Evolutionary conservation across 345 rosid genomes (phyloP).

Genomic region (Eutrema yunnanense): DNA sequence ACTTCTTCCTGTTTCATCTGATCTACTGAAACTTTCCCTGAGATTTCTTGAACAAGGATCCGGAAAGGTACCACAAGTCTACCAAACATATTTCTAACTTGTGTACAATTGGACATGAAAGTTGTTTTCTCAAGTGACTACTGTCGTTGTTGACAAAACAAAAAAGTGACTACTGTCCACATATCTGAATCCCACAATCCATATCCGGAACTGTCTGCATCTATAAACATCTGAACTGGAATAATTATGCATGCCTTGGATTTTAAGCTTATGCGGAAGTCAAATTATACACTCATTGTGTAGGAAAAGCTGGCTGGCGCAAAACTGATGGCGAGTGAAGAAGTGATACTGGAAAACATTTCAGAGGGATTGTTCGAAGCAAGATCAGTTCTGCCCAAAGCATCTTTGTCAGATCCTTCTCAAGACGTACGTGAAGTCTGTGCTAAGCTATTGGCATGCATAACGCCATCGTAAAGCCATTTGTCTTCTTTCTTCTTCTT

Average conservation of each 20-base stretch:
- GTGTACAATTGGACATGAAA: neutral
- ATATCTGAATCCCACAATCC: no score
- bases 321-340: conserved; percentile 87
- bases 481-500: neutral
- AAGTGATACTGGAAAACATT: conserved; percentile 51
- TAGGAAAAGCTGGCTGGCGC: conserved; percentile 84
- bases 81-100: neutral
- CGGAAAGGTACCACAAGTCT: conserved; percentile 52
- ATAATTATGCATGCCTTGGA: no score
- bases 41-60: conserved; percentile 52
- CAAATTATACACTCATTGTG: neutral
- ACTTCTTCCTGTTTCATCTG: conserved; percentile 57
- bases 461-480: conserved; percentile 32
- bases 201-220: no score
- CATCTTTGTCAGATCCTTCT: conserved; percentile 55
- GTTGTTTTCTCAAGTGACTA: no score
- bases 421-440: conserved; percentile 49
- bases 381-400: conserved; percentile 45
- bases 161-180: no score
- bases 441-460: conserved; percentile 51
- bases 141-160: no score
- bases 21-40: conserved; percentile 63
- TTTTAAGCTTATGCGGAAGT: no score
- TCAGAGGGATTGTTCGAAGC: conserved; percentile 69
- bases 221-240: no score